Evolutionary conservation across 2,329 filamentous ascomycete species (phyloP), one percentile per base, ranked within the genome.

Genomic region (Cladosporium sp.): DNA sequence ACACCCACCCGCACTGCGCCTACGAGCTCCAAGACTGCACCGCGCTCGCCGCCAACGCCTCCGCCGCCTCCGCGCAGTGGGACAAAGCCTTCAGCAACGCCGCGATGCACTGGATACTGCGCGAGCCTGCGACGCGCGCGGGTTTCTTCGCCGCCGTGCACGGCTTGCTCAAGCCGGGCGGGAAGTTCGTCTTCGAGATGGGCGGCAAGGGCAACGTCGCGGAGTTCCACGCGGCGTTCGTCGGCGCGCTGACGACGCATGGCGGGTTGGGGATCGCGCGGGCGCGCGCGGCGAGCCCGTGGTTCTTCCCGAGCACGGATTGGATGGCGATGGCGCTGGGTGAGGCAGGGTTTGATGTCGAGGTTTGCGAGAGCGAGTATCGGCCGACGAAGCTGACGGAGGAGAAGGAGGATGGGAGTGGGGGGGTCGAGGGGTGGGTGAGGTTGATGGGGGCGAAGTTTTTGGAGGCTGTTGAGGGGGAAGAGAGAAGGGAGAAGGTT

Each of bases 141-240:
- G 61, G 65, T 28, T 79, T 85, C 66, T 83, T 87, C 61, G 59
- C 61, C 7, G 77, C 73, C 37, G 74, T 82, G 3, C 69, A 76
- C 55, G 68, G 68, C 8, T 71, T 77, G 1, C 74, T 88, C 2
- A 74, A 71, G 33, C 77, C 79, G 0, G 76, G 75, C 9, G 85
- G 82, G 1, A 61, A 60, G 0, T 83, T 88, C 54, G 77, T 79
- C 9, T 86, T 88, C 60, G 85, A 89, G 67, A 85, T 85, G 81
- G 85, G 86, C 49, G 85, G 84, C 0, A 76, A 83, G 46, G 86
- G 85, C 16, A 87, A 88, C 66, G 76, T 86, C 1, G 71, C 74
- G 1, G 85, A 87, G 67, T 77, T 85, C 59, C 75, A 80, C 28
- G 72, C 79, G 0, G 80, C 81, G 2, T 69, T 86, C 7, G 68